A percentile compares a stretch with the other conserved stretches of the same genome.
phyloP scores from a whole-genome alignment of 1,284 basidiomycete species.

The Rhodofomes roseus region DNA sequence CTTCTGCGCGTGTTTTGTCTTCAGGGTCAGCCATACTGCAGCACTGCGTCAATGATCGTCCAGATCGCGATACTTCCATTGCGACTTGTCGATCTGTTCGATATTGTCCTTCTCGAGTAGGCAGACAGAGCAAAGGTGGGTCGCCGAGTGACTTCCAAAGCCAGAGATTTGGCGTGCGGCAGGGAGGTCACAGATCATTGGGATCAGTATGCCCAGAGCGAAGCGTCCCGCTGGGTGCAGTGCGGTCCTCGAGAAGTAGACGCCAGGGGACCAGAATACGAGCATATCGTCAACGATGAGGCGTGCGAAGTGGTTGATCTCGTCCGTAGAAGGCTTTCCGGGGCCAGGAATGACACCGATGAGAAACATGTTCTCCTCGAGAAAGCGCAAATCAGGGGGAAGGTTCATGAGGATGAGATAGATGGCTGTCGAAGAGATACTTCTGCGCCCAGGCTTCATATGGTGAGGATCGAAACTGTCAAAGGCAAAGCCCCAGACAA shows the following conservation, averaged over 20 bases:
- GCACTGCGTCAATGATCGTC: constrained; percentile 18
- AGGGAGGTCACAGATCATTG: constrained; percentile 32
- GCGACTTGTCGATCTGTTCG: constrained; percentile 19
- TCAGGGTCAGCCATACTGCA: constrained; percentile 13
- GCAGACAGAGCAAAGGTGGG: constrained; percentile 33
- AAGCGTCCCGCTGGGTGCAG: constrained; percentile 23
- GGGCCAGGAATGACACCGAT: constrained; percentile 34
- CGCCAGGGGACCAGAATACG: constrained; percentile 28
- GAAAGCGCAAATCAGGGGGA: constrained; percentile 25
- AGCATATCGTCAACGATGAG: constrained; percentile 34
- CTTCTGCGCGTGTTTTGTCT: neutral
- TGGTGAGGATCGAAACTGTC: neutral
- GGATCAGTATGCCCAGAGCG: constrained; percentile 22
- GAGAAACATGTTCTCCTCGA: constrained; percentile 24
- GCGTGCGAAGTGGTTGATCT: constrained; percentile 32
- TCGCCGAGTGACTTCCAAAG: constrained; percentile 21
- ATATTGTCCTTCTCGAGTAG: constrained; percentile 23
- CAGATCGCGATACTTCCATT: constrained; percentile 18
- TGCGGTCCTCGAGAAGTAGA: constrained; percentile 26
- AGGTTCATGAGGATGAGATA: constrained; percentile 26
- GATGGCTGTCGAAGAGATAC: constrained; percentile 9
- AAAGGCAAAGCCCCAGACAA: neutral
- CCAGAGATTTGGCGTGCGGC: constrained; percentile 33
- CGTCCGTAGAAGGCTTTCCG: constrained; percentile 27
- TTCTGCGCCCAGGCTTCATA: neutral